These are phyloP conservation scores for Carex kokanica DNA, from an alignment of 176 grass and related monocot species.

Conservation along the genomic window DNA sequence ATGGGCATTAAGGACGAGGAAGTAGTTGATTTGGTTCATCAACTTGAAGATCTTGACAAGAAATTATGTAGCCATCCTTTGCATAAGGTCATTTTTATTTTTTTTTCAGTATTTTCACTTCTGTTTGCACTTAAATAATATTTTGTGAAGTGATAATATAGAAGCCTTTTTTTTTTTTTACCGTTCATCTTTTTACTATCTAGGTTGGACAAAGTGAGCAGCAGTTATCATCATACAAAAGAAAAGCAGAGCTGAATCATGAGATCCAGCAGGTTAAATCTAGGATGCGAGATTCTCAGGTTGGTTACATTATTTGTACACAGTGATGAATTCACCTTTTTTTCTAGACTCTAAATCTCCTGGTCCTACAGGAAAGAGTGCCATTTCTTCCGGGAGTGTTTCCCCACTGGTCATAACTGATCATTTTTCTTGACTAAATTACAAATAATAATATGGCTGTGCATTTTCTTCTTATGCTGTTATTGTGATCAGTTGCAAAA, in stretches of 20 bases:
- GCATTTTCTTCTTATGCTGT: constrained; percentile 24
- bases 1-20: constrained; percentile 91
- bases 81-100: constrained; percentile 57
- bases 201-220: constrained; percentile 94
- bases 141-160: neutral
- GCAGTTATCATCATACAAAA: constrained; percentile 83
- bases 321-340: neutral
- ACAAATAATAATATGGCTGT: constrained; percentile 10
- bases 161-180: neutral
- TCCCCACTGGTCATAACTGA: neutral
- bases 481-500: constrained; percentile 72
- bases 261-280: constrained; percentile 85
- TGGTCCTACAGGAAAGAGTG: neutral
- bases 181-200: constrained; percentile 15
- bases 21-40: constrained; percentile 71
- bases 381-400: neutral
- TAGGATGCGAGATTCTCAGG: constrained; percentile 95
- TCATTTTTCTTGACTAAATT: constrained; percentile 3
- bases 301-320: constrained; percentile 30
- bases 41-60: constrained; percentile 81
- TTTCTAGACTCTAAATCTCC: neutral
- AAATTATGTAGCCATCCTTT: constrained; percentile 71
- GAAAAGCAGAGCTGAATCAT: constrained; percentile 90
- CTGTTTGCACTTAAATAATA: neutral
- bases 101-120: neutral